phyloP scores from a whole-genome alignment of 2,329 filamentous ascomycete genomes.

The Fusarium bactridioides region DNA sequence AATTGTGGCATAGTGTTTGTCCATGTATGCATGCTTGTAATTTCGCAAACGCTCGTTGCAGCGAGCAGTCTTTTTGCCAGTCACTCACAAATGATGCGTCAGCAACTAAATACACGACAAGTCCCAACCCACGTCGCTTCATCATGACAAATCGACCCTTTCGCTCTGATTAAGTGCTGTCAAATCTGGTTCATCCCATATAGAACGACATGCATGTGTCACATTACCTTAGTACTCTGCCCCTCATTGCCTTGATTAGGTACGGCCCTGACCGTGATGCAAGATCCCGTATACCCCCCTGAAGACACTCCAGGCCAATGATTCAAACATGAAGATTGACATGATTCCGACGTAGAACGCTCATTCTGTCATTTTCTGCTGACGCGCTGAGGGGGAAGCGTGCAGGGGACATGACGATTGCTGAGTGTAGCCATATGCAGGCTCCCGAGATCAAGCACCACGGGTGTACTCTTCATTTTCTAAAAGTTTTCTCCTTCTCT shows the following conservation, averaged over 20 bases:
- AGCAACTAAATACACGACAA: not conserved
- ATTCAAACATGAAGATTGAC: not conserved
- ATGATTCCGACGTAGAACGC: not conserved
- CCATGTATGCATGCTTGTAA: not conserved
- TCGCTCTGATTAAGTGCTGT: not conserved
- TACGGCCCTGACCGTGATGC: not conserved
- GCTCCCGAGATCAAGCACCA: not conserved
- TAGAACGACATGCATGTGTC: not conserved
- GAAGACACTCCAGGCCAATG: not conserved
- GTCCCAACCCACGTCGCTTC: not conserved
- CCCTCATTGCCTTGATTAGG: not conserved
- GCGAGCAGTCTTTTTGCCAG: too few relatives aligned
- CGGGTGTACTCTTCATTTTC: not conserved
- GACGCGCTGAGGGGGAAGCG: not conserved
- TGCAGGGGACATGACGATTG: not conserved
- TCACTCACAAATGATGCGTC: not conserved
- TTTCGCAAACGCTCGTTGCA: not conserved
- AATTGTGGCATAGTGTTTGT: not conserved
- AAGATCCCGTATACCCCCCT: not conserved
- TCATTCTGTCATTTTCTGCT: accelerated
- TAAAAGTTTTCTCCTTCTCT: not conserved
- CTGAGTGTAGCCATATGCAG: constrained; percentile 1
- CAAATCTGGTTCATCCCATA: not conserved
- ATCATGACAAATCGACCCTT: not conserved
- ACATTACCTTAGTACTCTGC: not conserved